Evolutionary conservation across 164 flowering plant genomes (phyloP).

Genomic region (Tinospora cordifolia): DNA sequence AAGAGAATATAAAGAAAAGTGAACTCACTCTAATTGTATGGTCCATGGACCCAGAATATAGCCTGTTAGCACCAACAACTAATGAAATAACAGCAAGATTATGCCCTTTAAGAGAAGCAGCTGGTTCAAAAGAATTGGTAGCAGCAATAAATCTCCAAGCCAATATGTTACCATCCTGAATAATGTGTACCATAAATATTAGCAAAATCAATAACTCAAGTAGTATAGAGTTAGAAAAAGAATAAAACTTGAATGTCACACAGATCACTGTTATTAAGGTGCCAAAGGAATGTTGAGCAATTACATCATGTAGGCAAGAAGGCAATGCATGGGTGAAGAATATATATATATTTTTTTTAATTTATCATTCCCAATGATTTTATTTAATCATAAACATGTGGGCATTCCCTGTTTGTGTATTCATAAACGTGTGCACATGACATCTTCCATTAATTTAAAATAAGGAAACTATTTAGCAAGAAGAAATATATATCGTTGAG

Average conservation of each 20-base stretch:
- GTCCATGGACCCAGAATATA: conserved; percentile 96
- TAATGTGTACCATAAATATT: not conserved
- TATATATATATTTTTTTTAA: too few relatives aligned
- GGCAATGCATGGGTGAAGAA: too few relatives aligned
- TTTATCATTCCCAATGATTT: too few relatives aligned
- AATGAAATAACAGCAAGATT: conserved; percentile 61
- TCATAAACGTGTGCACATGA: too few relatives aligned
- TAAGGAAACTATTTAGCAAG: too few relatives aligned
- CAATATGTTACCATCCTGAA: conserved; percentile 84
- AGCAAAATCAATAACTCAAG: not conserved
- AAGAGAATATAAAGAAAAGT: not conserved
- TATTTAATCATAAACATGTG: too few relatives aligned
- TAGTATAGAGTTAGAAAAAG: not conserved
- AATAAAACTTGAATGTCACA: not conserved
- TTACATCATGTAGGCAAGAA: too few relatives aligned
- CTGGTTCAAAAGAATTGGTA: conserved; percentile 71
- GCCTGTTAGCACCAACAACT: conserved; percentile 76
- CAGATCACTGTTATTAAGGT: too few relatives aligned
- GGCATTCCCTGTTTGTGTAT: too few relatives aligned
- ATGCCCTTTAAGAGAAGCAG: conserved; percentile 71
- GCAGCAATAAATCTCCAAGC: conserved; percentile 72
- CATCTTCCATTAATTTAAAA: too few relatives aligned
- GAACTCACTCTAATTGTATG: conserved; percentile 61
- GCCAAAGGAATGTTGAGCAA: too few relatives aligned
- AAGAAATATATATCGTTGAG: too few relatives aligned